Conservation (phyloP, 2,329 filamentous ascomycete species). For the Aspergillus fijiensis region DNA sequence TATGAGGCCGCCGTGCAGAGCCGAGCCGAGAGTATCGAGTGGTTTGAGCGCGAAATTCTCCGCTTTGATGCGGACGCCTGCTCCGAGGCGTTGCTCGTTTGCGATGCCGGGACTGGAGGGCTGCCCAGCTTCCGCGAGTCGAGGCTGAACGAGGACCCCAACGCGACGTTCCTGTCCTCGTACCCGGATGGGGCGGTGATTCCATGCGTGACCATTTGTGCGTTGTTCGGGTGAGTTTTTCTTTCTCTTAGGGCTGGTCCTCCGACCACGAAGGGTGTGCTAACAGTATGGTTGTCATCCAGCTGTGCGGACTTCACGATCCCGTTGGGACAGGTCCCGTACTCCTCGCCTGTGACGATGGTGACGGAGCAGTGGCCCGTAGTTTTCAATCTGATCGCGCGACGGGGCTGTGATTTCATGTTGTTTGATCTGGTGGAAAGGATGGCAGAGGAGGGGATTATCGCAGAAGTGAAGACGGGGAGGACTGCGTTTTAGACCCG, state of each 20-base stretch:
- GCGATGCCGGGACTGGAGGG: slow-evolving; percentile 25
- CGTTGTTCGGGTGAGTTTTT: slow-evolving; percentile 13
- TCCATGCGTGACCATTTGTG: slow-evolving; percentile 10
- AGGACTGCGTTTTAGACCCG: neutral
- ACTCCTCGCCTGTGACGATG: slow-evolving; percentile 6
- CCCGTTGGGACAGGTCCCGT: slow-evolving; percentile 12
- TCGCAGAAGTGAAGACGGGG: slow-evolving; percentile 13
- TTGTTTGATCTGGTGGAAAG: slow-evolving; percentile 14
- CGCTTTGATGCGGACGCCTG: slow-evolving; percentile 20
- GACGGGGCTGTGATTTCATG: slow-evolving; percentile 18
- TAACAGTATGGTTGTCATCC: too few relatives aligned
- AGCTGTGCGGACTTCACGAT: slow-evolving; percentile 14
- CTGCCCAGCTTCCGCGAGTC: slow-evolving; percentile 17
- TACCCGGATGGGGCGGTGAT: slow-evolving; percentile 3
- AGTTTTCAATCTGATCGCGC: slow-evolving; percentile 10
- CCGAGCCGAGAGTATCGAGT: slow-evolving; percentile 3
- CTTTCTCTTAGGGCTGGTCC: neutral
- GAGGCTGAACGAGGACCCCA: slow-evolving; percentile 12
- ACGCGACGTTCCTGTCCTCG: slow-evolving; percentile 10
- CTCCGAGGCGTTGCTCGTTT: slow-evolving; percentile 30
- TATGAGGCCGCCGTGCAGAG: slow-evolving; percentile 5
- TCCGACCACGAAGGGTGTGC: too few relatives aligned
- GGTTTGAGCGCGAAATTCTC: slow-evolving; percentile 32
- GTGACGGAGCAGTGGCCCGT: slow-evolving; percentile 12
- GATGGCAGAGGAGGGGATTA: slow-evolving; percentile 9